These are phyloP conservation scores for Breviolum minutum DNA, from an alignment of 73 alveolate genomes.

Conservation along the genomic window DNA sequence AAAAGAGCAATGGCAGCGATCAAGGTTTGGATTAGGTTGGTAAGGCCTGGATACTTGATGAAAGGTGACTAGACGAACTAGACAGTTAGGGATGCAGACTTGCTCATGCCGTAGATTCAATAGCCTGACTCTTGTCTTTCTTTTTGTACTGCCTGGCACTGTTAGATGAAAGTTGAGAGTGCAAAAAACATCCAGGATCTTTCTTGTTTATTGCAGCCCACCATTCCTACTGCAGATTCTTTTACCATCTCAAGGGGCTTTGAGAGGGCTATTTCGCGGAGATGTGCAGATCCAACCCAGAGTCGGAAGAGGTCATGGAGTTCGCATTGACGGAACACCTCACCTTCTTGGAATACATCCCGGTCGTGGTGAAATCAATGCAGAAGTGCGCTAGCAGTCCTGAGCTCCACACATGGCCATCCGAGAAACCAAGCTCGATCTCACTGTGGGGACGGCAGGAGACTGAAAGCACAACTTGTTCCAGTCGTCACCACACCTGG, in stretches of 20 bases:
- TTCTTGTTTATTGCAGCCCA: background rate
- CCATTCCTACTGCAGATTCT: background rate
- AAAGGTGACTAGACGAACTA: too few relatives aligned
- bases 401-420: background rate
- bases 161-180: too few relatives aligned
- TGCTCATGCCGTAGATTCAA: too few relatives aligned
- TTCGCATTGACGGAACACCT: constrained; percentile 15
- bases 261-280: background rate
- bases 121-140: too few relatives aligned
- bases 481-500: background rate
- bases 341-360: constrained; percentile 65
- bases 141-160: too few relatives aligned
- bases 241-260: background rate
- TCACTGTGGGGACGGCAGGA: background rate
- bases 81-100: too few relatives aligned
- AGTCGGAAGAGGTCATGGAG: constrained; percentile 21
- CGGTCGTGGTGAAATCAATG: background rate
- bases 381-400: constrained; percentile 12
- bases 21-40: too few relatives aligned
- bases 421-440: background rate
- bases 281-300: background rate
- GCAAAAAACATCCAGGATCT: too few relatives aligned
- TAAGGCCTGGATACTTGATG: too few relatives aligned
- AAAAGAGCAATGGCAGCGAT: too few relatives aligned
- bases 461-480: background rate